Evolutionary conservation across 1,139 yeast species (phyloP).

Genomic region (Kodamaea suecica): DNA sequence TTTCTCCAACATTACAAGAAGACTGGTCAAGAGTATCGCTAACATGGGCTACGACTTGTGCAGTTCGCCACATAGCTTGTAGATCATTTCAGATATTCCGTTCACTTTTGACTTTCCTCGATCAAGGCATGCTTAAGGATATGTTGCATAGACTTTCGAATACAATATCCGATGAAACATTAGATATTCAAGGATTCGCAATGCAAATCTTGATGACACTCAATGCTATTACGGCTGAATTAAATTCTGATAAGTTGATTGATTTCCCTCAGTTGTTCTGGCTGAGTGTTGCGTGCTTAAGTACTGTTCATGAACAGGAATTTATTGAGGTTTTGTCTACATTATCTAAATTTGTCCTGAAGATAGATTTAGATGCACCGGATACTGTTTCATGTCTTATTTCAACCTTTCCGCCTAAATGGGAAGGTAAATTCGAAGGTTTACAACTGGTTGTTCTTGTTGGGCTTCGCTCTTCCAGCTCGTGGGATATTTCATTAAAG

Average conservation of each 20-base stretch:
- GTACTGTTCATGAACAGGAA: conserved; percentile 89
- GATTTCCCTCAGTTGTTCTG: conserved; percentile 93
- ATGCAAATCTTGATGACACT: conserved; percentile 96
- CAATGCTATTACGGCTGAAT: conserved; percentile 85
- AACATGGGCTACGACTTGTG: conserved; percentile 96
- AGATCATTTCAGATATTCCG: conserved; percentile 92
- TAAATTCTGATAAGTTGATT: conserved; percentile 72
- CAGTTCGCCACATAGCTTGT: conserved; percentile 95
- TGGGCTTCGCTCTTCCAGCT: conserved; percentile 77
- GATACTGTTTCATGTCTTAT: conserved; percentile 82
- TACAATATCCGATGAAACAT: conserved; percentile 84
- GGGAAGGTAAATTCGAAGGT: conserved; percentile 95
- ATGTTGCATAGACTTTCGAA: conserved; percentile 92
- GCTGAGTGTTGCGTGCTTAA: conserved; percentile 91
- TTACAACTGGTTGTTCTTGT: conserved; percentile 72
- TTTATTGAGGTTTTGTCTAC: conserved; percentile 84
- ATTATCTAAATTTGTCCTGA: conserved; percentile 76
- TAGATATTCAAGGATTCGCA: conserved; percentile 93
- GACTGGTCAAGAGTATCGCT: conserved; percentile 86
- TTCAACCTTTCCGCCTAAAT: conserved; percentile 86
- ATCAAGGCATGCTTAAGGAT: conserved; percentile 85
- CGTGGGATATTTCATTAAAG: conserved; percentile 75
- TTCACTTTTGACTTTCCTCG: conserved; percentile 72
- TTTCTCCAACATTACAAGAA: conserved; percentile 55
- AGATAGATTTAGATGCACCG: conserved; percentile 80